A percentile compares a stretch with the other conserved stretches of the same genome.
Conservation (phyloP, 2,329 filamentous ascomycete genomes). For the Lecanicillium sp. region DNA sequence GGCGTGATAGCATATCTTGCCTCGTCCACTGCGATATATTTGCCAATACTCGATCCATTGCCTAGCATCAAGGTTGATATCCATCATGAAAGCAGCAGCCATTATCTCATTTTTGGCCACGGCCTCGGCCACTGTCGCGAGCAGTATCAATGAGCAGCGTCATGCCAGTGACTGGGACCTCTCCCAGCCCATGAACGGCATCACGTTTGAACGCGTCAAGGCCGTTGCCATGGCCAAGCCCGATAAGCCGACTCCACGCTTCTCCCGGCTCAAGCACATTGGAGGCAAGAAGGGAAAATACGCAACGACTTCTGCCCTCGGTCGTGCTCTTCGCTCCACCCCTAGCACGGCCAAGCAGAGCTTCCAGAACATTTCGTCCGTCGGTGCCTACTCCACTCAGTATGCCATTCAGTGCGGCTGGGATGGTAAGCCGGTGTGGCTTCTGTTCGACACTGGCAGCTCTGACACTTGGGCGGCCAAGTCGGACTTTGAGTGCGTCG, state of each 20-base stretch:
- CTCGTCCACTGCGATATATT: slow-evolving; percentile 6
- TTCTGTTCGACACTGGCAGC: slow-evolving; percentile 46
- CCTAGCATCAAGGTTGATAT: too few relatives aligned
- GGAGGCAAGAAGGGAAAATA: slow-evolving; percentile 19
- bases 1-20: slow-evolving; percentile 8
- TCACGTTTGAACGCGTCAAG: slow-evolving; percentile 31
- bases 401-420: slow-evolving; percentile 37
- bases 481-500: slow-evolving; percentile 36
- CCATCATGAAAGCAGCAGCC: slow-evolving; percentile 6
- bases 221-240: slow-evolving; percentile 21
- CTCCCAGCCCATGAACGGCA: slow-evolving; percentile 30
- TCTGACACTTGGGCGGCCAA: slow-evolving; percentile 45
- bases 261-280: slow-evolving; percentile 30
- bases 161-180: slow-evolving; percentile 26
- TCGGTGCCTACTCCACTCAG: slow-evolving; percentile 34
- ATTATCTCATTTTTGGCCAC: slow-evolving; percentile 2
- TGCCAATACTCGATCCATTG: background rate
- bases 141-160: slow-evolving; percentile 8
- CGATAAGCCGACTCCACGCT: slow-evolving; percentile 25
- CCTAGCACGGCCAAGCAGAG: slow-evolving; percentile 17
- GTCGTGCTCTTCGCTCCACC: slow-evolving; percentile 17
- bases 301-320: slow-evolving; percentile 27
- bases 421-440: slow-evolving; percentile 32
- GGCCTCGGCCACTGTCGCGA: background rate
- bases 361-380: slow-evolving; percentile 34